These are phyloP conservation scores for Meyerozyma athensensis DNA, from an alignment of 1,139 yeast species.

Conservation along the genomic window DNA sequence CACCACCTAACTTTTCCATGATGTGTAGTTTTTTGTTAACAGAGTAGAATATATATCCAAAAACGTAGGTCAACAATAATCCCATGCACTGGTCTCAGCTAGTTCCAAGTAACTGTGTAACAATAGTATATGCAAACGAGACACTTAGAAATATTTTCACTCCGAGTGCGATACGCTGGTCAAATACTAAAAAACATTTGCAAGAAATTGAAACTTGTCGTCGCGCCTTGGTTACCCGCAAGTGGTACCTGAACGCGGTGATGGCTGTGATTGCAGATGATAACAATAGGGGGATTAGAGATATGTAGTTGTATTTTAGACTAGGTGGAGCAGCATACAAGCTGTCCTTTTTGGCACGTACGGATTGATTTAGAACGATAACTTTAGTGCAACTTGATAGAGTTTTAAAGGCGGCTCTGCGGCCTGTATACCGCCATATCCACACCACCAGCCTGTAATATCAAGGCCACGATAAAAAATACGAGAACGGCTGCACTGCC, in stretches of 20 bases:
- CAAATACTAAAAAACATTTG: slow-evolving; percentile 1
- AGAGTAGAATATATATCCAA: slow-evolving; percentile 34
- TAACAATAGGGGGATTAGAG: neutral
- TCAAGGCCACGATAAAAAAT: too few relatives aligned
- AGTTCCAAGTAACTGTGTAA: neutral
- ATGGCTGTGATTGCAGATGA: neutral
- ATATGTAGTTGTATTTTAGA: too few relatives aligned
- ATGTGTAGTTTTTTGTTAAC: slow-evolving; percentile 15
- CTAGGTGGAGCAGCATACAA: too few relatives aligned
- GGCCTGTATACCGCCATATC: too few relatives aligned
- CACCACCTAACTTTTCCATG: slow-evolving; percentile 32
- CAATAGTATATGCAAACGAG: too few relatives aligned
- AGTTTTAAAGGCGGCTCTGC: too few relatives aligned
- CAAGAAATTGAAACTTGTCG: neutral
- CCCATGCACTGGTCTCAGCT: slow-evolving; percentile 30
- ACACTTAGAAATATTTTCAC: too few relatives aligned
- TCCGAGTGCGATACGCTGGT: neutral
- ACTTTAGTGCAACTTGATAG: too few relatives aligned
- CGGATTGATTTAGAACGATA: too few relatives aligned
- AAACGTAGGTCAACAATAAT: slow-evolving; percentile 35
- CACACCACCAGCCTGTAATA: too few relatives aligned
- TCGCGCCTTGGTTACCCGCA: slow-evolving; percentile 3
- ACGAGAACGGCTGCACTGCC: too few relatives aligned
- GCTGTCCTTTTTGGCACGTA: too few relatives aligned
- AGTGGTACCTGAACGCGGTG: slow-evolving; percentile 2